Evolutionary conservation across 306 rosid species (phyloP).

Genomic region (Vachellia pachyceras): DNA sequence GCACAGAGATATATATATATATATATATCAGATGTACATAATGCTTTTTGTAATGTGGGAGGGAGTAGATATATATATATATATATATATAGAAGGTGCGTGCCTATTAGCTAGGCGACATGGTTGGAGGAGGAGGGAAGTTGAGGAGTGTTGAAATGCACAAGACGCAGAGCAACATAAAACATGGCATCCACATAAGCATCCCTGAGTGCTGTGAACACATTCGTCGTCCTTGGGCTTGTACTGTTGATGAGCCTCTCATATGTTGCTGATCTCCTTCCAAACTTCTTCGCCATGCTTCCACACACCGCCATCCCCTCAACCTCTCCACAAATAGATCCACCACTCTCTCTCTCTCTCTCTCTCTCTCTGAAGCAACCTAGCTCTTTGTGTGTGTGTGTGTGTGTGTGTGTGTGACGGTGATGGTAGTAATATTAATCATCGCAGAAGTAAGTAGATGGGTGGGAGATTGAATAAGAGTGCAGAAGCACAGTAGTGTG

Average conservation of each 20-base stretch:
- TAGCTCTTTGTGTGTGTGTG: neutral
- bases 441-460: neutral
- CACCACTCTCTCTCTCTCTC: too few species aligned
- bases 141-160: slow-evolving; percentile 34
- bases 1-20: too few species aligned
- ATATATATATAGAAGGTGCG: too few species aligned
- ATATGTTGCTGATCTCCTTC: neutral
- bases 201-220: slow-evolving; percentile 37
- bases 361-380: neutral
- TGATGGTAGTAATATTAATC: neutral
- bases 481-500: neutral
- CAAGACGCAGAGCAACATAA: slow-evolving; percentile 45
- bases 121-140: slow-evolving; percentile 25
- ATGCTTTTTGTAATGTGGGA: too few species aligned
- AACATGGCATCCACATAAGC: slow-evolving; percentile 50
- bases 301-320: too few species aligned
- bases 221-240: neutral
- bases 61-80: too few species aligned
- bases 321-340: too few species aligned
- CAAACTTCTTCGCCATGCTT: too few species aligned
- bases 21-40: too few species aligned
- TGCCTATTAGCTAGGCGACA: too few species aligned
- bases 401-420: neutral
- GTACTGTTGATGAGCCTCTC: slow-evolving; percentile 7
- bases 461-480: neutral